Percentiles rank a stretch among this genome's conserved stretches.
phyloP scores from a whole-genome alignment of 768 basidiomycete genomes.

The Suillus subluteus region DNA sequence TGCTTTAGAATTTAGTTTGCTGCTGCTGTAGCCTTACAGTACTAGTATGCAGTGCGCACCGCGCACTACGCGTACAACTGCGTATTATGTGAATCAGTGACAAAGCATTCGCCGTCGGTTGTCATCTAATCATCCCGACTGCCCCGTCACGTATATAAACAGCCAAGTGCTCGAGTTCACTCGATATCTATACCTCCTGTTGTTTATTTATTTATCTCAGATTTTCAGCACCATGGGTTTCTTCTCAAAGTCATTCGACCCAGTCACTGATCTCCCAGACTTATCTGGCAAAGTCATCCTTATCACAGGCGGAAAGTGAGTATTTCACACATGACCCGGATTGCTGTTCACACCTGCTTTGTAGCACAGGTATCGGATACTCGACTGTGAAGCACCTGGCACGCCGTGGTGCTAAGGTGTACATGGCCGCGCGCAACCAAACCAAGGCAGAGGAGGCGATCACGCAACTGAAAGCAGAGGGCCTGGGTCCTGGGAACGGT shows the following conservation, averaged over 20 bases:
- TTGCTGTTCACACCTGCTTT: background rate
- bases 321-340: slow-evolving; percentile 22
- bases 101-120: too few species aligned
- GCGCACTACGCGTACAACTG: too few species aligned
- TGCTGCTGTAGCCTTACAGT: too few species aligned
- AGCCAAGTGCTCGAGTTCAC: background rate
- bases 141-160: background rate
- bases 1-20: too few species aligned
- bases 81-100: too few species aligned
- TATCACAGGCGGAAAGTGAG: slow-evolving; percentile 53
- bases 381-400: slow-evolving; percentile 57
- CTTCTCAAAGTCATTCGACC: slow-evolving; percentile 35
- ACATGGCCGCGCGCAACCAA: slow-evolving; percentile 58
- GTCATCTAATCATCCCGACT: background rate
- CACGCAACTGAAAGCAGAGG: slow-evolving; percentile 46
- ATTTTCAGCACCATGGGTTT: slow-evolving; percentile 22
- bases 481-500: slow-evolving; percentile 47
- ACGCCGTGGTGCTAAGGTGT: slow-evolving; percentile 58
- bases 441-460: slow-evolving; percentile 51
- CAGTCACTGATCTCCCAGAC: slow-evolving; percentile 45
- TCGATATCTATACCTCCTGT: background rate
- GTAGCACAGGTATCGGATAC: slow-evolving; percentile 52
- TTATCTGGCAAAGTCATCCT: slow-evolving; percentile 54
- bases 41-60: too few species aligned
- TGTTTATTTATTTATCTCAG: background rate